Evolutionary conservation across 2,329 filamentous ascomycete species (phyloP).

Genomic region (Ophiostoma ulmi): DNA sequence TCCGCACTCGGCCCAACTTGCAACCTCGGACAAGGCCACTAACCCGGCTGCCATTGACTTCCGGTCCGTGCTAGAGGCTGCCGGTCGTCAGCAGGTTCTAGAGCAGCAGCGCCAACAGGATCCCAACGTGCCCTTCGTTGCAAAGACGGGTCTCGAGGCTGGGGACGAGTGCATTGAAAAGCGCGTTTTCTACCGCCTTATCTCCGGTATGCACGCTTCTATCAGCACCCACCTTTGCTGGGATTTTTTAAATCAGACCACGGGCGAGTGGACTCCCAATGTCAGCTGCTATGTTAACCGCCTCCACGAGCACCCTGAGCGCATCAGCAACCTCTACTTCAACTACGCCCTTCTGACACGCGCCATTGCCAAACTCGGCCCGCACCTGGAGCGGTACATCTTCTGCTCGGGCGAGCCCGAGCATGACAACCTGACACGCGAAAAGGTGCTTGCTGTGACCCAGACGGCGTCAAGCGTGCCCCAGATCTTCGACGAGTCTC

Average conservation of each 20-base stretch:
- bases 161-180: slow-evolving; percentile 96
- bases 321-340: slow-evolving; percentile 96
- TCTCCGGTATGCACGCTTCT: slow-evolving; percentile 96
- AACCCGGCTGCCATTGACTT: slow-evolving; percentile 57
- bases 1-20: slow-evolving; percentile 53
- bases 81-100: slow-evolving; percentile 56
- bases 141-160: slow-evolving; percentile 62
- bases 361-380: slow-evolving; percentile 83
- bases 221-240: slow-evolving; percentile 95
- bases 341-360: slow-evolving; percentile 95
- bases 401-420: slow-evolving; percentile 83
- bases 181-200: slow-evolving; percentile 92
- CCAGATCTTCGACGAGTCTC: slow-evolving; percentile 85
- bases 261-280: slow-evolving; percentile 89
- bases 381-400: slow-evolving; percentile 72
- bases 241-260: slow-evolving; percentile 93
- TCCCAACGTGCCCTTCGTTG: slow-evolving; percentile 54
- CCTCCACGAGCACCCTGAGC: slow-evolving; percentile 79
- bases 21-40: slow-evolving; percentile 40
- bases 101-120: slow-evolving; percentile 53
- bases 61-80: slow-evolving; percentile 55
- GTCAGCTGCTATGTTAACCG: slow-evolving; percentile 80
- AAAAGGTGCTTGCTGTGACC: slow-evolving; percentile 73
- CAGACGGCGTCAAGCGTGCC: slow-evolving; percentile 62
- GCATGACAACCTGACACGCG: slow-evolving; percentile 74